Evolutionary conservation across 495 filamentous ascomycete genomes (phyloP), one percentile per base, ranked within the genome.

Genomic region (Astrothelium macrocarpum): DNA sequence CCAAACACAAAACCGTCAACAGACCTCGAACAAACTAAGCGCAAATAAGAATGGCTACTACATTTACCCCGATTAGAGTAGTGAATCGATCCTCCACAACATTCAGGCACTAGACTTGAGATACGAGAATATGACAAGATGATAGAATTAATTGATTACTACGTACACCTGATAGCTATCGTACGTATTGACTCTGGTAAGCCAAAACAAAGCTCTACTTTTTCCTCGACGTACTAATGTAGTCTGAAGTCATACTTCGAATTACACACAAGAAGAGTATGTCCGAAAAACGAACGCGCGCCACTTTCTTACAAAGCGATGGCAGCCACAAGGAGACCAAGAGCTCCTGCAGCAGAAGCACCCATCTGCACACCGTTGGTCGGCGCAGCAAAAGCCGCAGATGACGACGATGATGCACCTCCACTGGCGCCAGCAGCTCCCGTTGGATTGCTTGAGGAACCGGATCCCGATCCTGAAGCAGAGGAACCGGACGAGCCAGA

Each of bases 71-170:
- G n/a, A n/a, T n/a, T n/a, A n/a, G n/a, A n/a, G n/a, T n/a, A n/a
- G n/a, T n/a, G n/a, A n/a, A n/a, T n/a, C n/a, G n/a, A n/a, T n/a
- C n/a, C n/a, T n/a, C n/a, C n/a, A n/a, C n/a, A n/a, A n/a, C n/a
- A n/a, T n/a, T n/a, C n/a, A n/a, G n/a, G n/a, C n/a, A n/a, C n/a
- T n/a, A n/a, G n/a, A n/a, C n/a, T n/a, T n/a, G n/a, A n/a, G n/a
- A n/a, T n/a, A n/a, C n/a, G n/a, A n/a, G n/a, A n/a, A n/a, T n/a
- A n/a, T n/a, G n/a, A n/a, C n/a, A n/a, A n/a, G n/a, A n/a, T n/a
- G n/a, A 29, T 56, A 10, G 23, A 56, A 56, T 56, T 56, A n/a
- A 56, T 56, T 56, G 49, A 56, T 56, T 56, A 56, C 11, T 29
- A 56, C 23, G n/a, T 56, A 56, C 49, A 56, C 16, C 45, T 25